These are phyloP conservation scores for Ceratocystis huliohia DNA, from an alignment of 2,329 filamentous ascomycete genomes.

Conservation along the genomic window DNA sequence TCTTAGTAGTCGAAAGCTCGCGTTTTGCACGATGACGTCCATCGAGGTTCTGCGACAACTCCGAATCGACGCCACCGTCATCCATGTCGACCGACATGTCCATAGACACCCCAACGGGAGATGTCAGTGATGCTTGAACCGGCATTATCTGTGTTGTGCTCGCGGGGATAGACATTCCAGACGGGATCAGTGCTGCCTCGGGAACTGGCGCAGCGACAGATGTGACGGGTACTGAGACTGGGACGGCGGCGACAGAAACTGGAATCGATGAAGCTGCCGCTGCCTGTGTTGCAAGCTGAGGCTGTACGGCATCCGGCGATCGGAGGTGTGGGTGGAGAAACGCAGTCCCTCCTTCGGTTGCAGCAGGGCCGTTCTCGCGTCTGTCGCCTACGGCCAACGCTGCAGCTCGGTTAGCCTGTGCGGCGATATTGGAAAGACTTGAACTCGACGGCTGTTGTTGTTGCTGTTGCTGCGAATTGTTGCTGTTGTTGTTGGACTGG, in stretches of 20 bases:
- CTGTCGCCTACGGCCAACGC: neutral
- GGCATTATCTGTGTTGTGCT: conserved; percentile 1
- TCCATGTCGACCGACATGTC: conserved; percentile 28
- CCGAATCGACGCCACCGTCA: conserved; percentile 2
- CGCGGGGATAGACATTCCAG: conserved; percentile 16
- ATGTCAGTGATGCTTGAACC: neutral
- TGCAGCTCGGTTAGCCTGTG: conserved; percentile 12
- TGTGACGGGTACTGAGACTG: conserved; percentile 2
- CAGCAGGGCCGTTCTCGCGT: neutral
- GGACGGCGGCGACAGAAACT: conserved; percentile 2
- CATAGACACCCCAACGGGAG: conserved; percentile 11
- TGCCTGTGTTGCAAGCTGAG: neutral
- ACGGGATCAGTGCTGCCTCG: conserved; percentile 30
- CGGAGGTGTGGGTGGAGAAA: conserved; percentile 9
- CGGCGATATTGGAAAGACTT: conserved; percentile 12
- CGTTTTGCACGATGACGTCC: conserved; percentile 64
- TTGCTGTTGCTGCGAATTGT: neutral
- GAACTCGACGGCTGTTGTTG: neutral
- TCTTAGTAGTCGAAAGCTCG: conserved; percentile 88
- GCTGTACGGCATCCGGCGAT: neutral
- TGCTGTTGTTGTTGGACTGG: neutral
- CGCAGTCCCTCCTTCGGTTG: neutral
- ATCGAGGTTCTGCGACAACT: conserved; percentile 30
- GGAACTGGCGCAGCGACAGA: conserved; percentile 14
- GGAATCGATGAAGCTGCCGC: neutral